Conservation (phyloP, 2,329 filamentous ascomycete species). For the Septoria petroselini region DNA sequence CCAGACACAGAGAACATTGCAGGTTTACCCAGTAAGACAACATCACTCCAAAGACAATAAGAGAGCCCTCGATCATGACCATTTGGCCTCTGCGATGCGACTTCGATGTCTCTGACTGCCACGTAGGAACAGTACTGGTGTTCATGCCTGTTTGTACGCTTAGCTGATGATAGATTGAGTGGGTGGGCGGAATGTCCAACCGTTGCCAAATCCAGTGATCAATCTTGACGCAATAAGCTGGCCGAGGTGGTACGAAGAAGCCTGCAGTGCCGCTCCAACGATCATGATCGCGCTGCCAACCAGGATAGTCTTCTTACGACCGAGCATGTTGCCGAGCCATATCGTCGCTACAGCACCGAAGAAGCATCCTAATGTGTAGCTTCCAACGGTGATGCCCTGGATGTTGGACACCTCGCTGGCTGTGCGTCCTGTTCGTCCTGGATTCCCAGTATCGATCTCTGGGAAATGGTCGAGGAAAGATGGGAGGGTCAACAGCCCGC, state of each 20-base stretch:
- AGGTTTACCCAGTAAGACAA: constrained; percentile 54
- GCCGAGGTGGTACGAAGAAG: constrained; percentile 47
- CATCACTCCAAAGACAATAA: constrained; percentile 53
- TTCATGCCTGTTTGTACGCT: constrained; percentile 31
- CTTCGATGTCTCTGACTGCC: constrained; percentile 63
- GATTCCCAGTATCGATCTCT: constrained; percentile 37
- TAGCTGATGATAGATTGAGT: no score
- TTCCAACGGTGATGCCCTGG: constrained; percentile 17
- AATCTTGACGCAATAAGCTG: constrained; percentile 50
- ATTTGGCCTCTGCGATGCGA: constrained; percentile 90
- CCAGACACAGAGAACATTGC: no score
- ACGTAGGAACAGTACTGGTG: constrained; percentile 44
- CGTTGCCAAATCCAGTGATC: constrained; percentile 50
- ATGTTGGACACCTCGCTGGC: constrained; percentile 35
- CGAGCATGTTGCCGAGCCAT: constrained; percentile 57
- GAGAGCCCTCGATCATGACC: constrained; percentile 93
- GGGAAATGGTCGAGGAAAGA: constrained; percentile 40
- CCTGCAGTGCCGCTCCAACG: constrained; percentile 58
- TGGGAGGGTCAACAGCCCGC: constrained; percentile 42
- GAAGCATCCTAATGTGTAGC: constrained; percentile 18
- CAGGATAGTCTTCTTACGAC: constrained; percentile 57
- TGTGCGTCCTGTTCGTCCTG: constrained; percentile 28
- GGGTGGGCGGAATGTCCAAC: no score
- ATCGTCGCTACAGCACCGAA: constrained; percentile 35
- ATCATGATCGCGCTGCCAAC: constrained; percentile 59